phyloP scores from a whole-genome alignment of 1,284 basidiomycete species.

The Papiliotrema nemorosa region DNA sequence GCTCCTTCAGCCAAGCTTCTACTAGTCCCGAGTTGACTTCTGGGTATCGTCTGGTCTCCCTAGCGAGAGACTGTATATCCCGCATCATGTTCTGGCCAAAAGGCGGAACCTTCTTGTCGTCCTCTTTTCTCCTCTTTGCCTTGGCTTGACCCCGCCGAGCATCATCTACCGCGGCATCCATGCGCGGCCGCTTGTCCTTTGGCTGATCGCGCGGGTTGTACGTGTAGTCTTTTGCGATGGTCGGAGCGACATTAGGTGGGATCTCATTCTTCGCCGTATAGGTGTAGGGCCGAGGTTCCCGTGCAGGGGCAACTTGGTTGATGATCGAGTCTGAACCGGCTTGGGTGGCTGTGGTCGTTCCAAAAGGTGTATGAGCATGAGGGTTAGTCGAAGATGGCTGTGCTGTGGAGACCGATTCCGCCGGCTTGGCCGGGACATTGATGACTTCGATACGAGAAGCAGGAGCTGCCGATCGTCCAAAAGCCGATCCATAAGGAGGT shows the following conservation, averaged over 20 bases:
- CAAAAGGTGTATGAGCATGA: constrained; percentile 3
- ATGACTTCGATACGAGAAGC: not conserved
- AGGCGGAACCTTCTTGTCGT: constrained; percentile 19
- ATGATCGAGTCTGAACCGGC: constrained; percentile 18
- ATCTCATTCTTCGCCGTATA: constrained; percentile 26
- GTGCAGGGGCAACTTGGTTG: constrained; percentile 31
- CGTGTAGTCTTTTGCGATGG: constrained; percentile 24
- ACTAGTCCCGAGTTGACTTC: constrained; percentile 26
- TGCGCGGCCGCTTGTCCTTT: constrained; percentile 35
- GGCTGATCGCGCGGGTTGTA: constrained; percentile 25
- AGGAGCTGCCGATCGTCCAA: not conserved
- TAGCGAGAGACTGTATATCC: constrained; percentile 27
- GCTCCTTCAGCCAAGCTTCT: constrained; percentile 11
- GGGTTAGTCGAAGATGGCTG: too few relatives aligned
- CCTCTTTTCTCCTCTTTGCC: constrained; percentile 37
- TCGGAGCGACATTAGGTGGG: not conserved
- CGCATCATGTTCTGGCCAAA: not conserved
- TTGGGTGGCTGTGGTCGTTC: constrained; percentile 1
- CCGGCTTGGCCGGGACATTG: constrained; percentile 11
- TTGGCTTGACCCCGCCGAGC: constrained; percentile 16
- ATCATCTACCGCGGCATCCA: constrained; percentile 45
- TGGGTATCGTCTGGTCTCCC: constrained; percentile 22
- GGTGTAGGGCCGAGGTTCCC: constrained; percentile 36
- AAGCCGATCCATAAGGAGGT: not conserved
- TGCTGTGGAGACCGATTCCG: too few relatives aligned